Conservation (phyloP, 768 basidiomycete species). For the Rhizopogon vinicolor region DNA sequence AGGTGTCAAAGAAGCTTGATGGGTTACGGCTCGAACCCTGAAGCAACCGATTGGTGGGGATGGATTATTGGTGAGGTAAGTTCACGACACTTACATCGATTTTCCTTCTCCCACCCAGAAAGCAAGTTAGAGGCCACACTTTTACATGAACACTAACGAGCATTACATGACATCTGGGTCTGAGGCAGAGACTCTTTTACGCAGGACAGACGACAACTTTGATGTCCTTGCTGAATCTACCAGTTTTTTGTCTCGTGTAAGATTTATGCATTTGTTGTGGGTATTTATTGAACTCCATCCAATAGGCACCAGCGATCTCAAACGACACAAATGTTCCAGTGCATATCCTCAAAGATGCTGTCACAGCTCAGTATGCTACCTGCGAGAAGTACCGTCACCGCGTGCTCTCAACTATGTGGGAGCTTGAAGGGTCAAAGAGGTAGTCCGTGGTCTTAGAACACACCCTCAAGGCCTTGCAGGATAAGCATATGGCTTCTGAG, state of each 20-base stretch:
- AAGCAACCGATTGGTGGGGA: too few relatives aligned
- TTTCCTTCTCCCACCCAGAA: too few relatives aligned
- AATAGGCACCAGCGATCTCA: background rate
- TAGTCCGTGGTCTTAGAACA: background rate
- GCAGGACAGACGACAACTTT: too few relatives aligned
- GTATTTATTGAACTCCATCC: background rate
- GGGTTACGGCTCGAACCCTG: too few relatives aligned
- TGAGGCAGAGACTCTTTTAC: too few relatives aligned
- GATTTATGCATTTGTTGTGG: background rate
- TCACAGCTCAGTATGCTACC: background rate
- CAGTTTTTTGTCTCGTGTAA: background rate
- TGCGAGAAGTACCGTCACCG: background rate
- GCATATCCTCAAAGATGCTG: background rate
- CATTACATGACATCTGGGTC: too few relatives aligned
- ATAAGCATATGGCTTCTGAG: background rate
- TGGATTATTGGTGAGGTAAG: too few relatives aligned
- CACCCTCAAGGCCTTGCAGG: background rate
- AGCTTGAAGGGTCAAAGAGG: background rate
- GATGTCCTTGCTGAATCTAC: too few relatives aligned
- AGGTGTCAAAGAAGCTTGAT: too few relatives aligned
- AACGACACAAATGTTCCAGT: background rate
- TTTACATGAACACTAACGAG: too few relatives aligned
- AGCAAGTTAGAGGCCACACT: too few relatives aligned
- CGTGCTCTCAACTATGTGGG: background rate
- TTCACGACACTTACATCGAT: too few relatives aligned